Conservation (phyloP, 352 stramenopile genomes). For the Phytophthora citricola region DNA sequence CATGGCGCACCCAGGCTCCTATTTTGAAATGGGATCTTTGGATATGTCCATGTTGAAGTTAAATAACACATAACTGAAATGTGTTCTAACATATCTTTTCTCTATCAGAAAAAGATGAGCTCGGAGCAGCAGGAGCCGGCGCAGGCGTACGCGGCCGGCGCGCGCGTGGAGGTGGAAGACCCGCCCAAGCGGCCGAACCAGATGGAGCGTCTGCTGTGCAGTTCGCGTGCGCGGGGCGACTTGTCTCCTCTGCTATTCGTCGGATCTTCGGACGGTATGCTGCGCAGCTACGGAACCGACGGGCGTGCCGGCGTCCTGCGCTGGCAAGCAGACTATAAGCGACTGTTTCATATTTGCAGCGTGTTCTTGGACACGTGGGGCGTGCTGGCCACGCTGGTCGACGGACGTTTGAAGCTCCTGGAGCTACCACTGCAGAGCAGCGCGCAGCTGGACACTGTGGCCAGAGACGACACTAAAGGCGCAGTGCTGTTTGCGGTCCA, state of each 20-base stretch:
- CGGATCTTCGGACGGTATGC: conserved; percentile 57
- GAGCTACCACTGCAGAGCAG: conserved; percentile 69
- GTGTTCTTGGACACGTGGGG: conserved; percentile 76
- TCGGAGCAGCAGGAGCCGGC: neutral
- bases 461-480: conserved; percentile 70
- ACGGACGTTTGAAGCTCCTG: conserved; percentile 67
- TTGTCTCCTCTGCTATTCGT: conserved; percentile 62
- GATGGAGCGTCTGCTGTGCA: conserved; percentile 58
- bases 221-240: conserved; percentile 40
- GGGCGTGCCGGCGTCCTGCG: conserved; percentile 36
- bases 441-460: conserved; percentile 46
- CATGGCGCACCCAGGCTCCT: conserved; percentile 1
- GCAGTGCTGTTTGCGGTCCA: conserved; percentile 60
- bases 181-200: conserved; percentile 61
- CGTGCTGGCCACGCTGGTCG: conserved; percentile 61
- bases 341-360: conserved; percentile 60
- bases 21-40: conserved; percentile 17
- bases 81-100: conserved; percentile 8
- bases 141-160: conserved; percentile 47
- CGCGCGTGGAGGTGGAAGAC: conserved; percentile 61
- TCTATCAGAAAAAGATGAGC: conserved; percentile 14
- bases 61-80: neutral
- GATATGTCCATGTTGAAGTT: conserved; percentile 6
- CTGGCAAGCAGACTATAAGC: conserved; percentile 69
- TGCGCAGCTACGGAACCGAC: conserved; percentile 67